Conservation (phyloP, 1,284 basidiomycete species). For the Ustilago hordei region DNA sequence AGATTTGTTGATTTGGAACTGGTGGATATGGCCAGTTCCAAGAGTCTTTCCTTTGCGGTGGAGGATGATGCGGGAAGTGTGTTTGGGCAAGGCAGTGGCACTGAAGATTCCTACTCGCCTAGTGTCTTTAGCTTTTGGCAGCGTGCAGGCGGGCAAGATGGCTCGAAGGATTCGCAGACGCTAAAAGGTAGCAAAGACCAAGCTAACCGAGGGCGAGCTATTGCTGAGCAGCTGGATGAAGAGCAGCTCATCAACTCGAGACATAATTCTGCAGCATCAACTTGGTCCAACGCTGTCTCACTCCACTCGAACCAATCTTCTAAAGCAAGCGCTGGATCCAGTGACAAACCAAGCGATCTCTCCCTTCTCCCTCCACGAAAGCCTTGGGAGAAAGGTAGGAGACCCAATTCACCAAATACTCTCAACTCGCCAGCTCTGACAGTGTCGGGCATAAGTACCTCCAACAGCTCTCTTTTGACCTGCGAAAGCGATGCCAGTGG, state of each 20-base stretch:
- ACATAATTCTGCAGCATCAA: neutral
- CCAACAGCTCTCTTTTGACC: neutral
- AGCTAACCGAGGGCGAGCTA: neutral
- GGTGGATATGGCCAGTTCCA: conserved; percentile 34
- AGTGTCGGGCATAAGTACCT: neutral
- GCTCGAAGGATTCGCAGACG: conserved; percentile 19
- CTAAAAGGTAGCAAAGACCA: conserved; percentile 4
- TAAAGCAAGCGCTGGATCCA: neutral
- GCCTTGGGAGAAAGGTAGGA: conserved; percentile 3
- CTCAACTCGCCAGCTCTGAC: neutral
- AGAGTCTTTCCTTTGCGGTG: conserved; percentile 7
- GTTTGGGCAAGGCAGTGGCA: conserved; percentile 8
- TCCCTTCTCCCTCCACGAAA: neutral
- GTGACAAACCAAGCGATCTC: neutral
- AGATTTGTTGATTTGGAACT: conserved; percentile 30
- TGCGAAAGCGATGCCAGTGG: neutral
- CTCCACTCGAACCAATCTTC: conserved; percentile 8
- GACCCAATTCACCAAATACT: neutral
- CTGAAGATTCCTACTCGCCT: conserved; percentile 30
- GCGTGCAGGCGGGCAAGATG: conserved; percentile 7
- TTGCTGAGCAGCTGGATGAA: neutral
- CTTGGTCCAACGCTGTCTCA: conserved; percentile 7
- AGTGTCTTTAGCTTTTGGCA: conserved; percentile 24
- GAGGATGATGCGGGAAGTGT: conserved; percentile 13
- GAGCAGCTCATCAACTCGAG: neutral